phyloP scores from a whole-genome alignment of 495 filamentous ascomycete genomes.

The Penicillium malachiteum region DNA sequence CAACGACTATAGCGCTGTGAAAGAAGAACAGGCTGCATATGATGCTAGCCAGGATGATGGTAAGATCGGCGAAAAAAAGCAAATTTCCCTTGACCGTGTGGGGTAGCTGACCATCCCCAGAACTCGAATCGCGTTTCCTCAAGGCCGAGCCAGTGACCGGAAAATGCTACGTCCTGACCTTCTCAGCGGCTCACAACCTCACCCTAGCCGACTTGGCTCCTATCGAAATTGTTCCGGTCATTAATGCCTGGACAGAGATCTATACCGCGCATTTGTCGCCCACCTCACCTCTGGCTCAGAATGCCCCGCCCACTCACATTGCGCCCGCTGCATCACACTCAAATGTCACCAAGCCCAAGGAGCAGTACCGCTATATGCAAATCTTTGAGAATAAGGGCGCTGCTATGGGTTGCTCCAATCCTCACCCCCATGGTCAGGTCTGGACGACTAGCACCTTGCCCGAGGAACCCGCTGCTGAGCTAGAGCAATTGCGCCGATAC shows the following conservation, averaged over 20 bases:
- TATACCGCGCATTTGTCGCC: slow-evolving; percentile 79
- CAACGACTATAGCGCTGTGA: slow-evolving; percentile 97
- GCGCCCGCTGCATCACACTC: slow-evolving; percentile 48
- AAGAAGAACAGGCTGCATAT: slow-evolving; percentile 82
- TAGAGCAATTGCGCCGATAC: slow-evolving; percentile 76
- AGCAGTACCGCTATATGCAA: slow-evolving; percentile 95
- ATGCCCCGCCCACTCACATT: slow-evolving; percentile 45
- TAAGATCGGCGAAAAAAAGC: slow-evolving; percentile 19
- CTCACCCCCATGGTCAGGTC: slow-evolving; percentile 93
- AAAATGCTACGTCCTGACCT: slow-evolving; percentile 96
- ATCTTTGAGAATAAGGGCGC: slow-evolving; percentile 99
- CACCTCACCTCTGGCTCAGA: slow-evolving; percentile 60
- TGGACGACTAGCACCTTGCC: slow-evolving; percentile 91
- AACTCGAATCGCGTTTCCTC: slow-evolving; percentile 74
- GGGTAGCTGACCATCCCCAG: slow-evolving; percentile 36
- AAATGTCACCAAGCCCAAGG: slow-evolving; percentile 53
- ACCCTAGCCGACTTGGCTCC: slow-evolving; percentile 85
- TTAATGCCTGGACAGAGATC: slow-evolving; percentile 84
- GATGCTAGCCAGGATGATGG: slow-evolving; percentile 51
- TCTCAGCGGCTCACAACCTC: slow-evolving; percentile 83
- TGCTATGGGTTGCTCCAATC: slow-evolving; percentile 98
- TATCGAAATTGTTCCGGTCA: slow-evolving; percentile 67
- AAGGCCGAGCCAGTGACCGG: slow-evolving; percentile 83
- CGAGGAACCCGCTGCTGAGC: slow-evolving; percentile 79
- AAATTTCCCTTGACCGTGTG: neutral